phyloP scores from a whole-genome alignment of 106 monocot genomes.

The Acanthochlamys bracteata region DNA sequence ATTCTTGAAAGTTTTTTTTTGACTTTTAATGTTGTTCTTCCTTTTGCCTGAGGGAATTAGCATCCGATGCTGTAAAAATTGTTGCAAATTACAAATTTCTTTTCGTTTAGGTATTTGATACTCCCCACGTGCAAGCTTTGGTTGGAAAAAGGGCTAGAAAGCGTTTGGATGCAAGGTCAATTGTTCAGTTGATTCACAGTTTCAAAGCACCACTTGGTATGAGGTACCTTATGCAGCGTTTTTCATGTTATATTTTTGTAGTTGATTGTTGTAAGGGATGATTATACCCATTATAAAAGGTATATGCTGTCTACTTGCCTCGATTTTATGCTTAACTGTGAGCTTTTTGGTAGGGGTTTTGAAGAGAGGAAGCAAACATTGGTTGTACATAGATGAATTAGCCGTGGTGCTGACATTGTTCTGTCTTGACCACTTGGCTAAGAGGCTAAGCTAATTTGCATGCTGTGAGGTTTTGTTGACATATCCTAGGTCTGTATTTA shows the following conservation, averaged over 20 bases:
- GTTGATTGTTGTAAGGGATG: not conserved
- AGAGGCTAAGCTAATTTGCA: too few relatives aligned
- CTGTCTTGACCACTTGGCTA: too few relatives aligned
- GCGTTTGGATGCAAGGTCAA: constrained; percentile 79
- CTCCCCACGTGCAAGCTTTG: constrained; percentile 62
- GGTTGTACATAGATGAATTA: too few relatives aligned
- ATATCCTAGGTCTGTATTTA: too few relatives aligned
- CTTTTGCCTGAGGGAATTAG: not conserved
- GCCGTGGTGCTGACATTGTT: too few relatives aligned
- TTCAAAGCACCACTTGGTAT: constrained; percentile 81
- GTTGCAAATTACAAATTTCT: not conserved
- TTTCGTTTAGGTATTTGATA: constrained; percentile 68
- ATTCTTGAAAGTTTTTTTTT: not conserved
- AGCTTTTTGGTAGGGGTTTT: too few relatives aligned
- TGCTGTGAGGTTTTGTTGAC: too few relatives aligned
- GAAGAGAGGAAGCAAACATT: too few relatives aligned
- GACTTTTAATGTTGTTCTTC: not conserved
- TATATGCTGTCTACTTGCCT: too few relatives aligned
- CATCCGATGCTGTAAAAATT: not conserved
- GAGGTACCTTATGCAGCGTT: constrained; percentile 6
- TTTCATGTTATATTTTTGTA: not conserved
- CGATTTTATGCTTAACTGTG: too few relatives aligned
- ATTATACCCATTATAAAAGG: too few relatives aligned
- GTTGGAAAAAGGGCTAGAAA: constrained; percentile 75
- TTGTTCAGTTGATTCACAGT: constrained; percentile 66